A percentile compares a stretch with the other conserved stretches of the same genome.
phyloP scores from a whole-genome alignment of 495 filamentous ascomycete species.

The Podospora comata region DNA sequence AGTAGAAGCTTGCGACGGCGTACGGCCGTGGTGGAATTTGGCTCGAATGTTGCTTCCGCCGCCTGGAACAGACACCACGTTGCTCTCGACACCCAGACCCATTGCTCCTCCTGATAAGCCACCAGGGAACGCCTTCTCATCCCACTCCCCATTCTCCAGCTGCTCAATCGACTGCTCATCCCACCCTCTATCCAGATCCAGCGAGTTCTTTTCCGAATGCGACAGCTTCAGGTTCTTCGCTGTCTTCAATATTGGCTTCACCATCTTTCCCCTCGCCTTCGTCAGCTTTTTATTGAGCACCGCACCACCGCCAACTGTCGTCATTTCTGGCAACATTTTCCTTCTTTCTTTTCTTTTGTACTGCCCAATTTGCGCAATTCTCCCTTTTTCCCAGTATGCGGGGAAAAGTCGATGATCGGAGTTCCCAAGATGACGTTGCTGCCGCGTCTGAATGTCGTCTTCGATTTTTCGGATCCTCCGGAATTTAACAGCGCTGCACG shows the following conservation, averaged over 20 bases:
- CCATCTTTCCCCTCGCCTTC: constrained; percentile 42
- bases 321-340: constrained; percentile 30
- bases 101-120: constrained; percentile 17
- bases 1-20: constrained; percentile 51
- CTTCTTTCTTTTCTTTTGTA: not conserved
- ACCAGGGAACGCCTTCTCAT: not conserved
- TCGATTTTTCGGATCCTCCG: not conserved
- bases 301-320: constrained; percentile 32
- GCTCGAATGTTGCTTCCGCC: constrained; percentile 21
- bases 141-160: constrained; percentile 24
- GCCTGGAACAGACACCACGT: constrained; percentile 5
- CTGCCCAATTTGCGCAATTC: not conserved
- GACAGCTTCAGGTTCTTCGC: constrained; percentile 54
- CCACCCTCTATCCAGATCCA: constrained; percentile 52
- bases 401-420: not conserved
- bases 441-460: not conserved
- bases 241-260: constrained; percentile 56
- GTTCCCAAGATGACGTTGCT: not conserved
- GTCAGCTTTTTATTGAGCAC: constrained; percentile 36
- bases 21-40: constrained; percentile 48
- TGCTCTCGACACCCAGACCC: constrained; percentile 14
- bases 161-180: constrained; percentile 45
- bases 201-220: constrained; percentile 51
- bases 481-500: not conserved
- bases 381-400: not conserved